Base-by-base conservation (phyloP, 2,329 filamentous ascomycete species). In the Aspergillus niger region DNA sequence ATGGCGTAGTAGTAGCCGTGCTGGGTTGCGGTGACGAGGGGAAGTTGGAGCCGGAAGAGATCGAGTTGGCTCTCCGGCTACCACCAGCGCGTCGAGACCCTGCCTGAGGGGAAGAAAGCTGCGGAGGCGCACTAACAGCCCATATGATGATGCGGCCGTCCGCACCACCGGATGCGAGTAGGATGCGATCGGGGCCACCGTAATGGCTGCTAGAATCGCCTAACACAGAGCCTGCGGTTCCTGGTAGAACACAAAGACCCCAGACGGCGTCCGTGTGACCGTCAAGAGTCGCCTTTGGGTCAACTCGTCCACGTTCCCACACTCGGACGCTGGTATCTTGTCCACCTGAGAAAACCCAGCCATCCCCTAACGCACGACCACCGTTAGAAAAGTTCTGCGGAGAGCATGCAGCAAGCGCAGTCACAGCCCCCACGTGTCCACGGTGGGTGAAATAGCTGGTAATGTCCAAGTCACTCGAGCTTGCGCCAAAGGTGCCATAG, bases 281-380 rank as follows among this genome's bases (percentile, higher is more conserved):
- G 67, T 97, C 92, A 3, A 99, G 82, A 0, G 92, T 97, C 2
- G 92, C 92, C 77, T 98, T 98, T 7, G 95, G 92, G 73, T 98
- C 95, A 32, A 99, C 92, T 50, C 94, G 84, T 28, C 94, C 94
- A 54, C 93, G 87, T 76, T 99, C 94, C 95, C 95, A 99, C 0
- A 99, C 92, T 30, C 93, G 87, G 39, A 99, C 88, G 6, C 92
- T 96, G 17, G 91, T 88, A 76, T 99, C 95, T 74, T 97, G 92
- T 3, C 95, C 95, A 62, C 95, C 95, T 5, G 94, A 98, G 77
- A 99, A 99, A 66, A 99, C 93, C 95, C 95, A 99, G 28, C 95
- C 95, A 69, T 98, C 95, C 32, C 94, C 94, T 69, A 90, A 87
- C 7, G 91, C 91, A 64, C 93, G 87, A 6, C 93, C 92, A 38